phyloP scores from a whole-genome alignment of 2,329 filamentous ascomycete genomes.

The Rutstroemia sydowiana region DNA sequence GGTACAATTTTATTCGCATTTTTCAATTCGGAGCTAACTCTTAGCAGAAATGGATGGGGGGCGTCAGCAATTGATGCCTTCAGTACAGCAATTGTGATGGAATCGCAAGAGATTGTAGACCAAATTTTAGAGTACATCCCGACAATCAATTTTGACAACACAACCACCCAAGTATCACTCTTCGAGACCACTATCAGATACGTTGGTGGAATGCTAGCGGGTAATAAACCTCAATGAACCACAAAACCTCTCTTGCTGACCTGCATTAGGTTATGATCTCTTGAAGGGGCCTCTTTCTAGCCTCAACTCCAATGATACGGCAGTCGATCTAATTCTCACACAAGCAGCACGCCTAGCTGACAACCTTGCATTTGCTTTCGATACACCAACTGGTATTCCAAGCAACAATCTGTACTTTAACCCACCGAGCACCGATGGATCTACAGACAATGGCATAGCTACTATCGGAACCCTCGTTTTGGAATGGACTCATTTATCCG shows the following conservation, averaged over 20 bases:
- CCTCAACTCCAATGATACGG: conserved; percentile 37
- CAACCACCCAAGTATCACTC: conserved; percentile 58
- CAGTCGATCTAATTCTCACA: conserved; percentile 50
- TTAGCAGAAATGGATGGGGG: conserved; percentile 70
- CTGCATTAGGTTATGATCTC: conserved; percentile 54
- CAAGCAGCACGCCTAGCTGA: conserved; percentile 66
- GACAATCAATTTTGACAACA: conserved; percentile 59
- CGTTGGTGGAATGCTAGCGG: conserved; percentile 71
- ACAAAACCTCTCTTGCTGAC: conserved; percentile 1
- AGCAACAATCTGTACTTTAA: conserved; percentile 59
- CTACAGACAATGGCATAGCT: conserved; percentile 61
- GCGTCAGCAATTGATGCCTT: conserved; percentile 76
- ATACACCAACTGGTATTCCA: conserved; percentile 69
- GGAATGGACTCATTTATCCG: conserved; percentile 77
- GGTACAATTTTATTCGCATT: conserved; percentile 41
- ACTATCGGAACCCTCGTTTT: conserved; percentile 71
- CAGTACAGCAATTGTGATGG: conserved; percentile 73
- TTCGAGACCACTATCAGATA: conserved; percentile 93
- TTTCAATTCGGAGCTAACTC: conserved; percentile 10
- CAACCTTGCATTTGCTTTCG: conserved; percentile 68
- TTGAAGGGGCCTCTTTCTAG: conserved; percentile 57
- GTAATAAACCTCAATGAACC: conserved; percentile 35
- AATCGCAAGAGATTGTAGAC: conserved; percentile 56
- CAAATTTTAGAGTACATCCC: conserved; percentile 65
- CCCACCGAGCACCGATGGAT: conserved; percentile 42